Evolutionary conservation across 495 filamentous ascomycete species (phyloP).

Genomic region (Aspergillus asperescens): DNA sequence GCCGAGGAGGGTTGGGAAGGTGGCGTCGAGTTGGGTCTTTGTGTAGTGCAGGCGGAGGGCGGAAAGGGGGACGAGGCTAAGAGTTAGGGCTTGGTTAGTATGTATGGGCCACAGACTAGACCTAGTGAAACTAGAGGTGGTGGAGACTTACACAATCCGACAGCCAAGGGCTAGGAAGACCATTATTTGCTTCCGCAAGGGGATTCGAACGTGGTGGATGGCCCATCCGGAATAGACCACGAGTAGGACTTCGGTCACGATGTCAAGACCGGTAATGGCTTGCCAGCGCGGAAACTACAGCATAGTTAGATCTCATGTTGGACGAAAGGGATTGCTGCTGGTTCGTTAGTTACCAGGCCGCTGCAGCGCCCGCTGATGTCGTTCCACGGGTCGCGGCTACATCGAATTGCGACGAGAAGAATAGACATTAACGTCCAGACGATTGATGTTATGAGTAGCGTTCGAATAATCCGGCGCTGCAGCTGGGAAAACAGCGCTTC

Average conservation of each 20-base stretch:
- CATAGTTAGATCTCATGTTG: not conserved
- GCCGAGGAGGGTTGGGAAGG: constrained; percentile 19
- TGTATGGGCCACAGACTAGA: no score
- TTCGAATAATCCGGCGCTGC: constrained; percentile 10
- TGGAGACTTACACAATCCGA: constrained; percentile 21
- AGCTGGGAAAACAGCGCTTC: constrained; percentile 7
- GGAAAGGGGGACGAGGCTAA: constrained; percentile 25
- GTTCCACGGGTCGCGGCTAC: constrained; percentile 16
- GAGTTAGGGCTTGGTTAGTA: not conserved
- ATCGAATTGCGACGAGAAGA: constrained; percentile 18
- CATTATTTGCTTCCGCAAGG: constrained; percentile 18
- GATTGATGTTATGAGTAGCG: constrained; percentile 9
- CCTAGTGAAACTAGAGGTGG: not conserved
- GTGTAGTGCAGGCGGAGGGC: constrained; percentile 22
- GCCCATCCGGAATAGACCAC: constrained; percentile 16
- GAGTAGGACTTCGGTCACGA: constrained; percentile 21
- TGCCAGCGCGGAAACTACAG: constrained; percentile 25
- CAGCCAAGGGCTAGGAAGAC: constrained; percentile 16
- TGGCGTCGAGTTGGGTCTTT: constrained; percentile 17
- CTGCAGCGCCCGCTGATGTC: constrained; percentile 17
- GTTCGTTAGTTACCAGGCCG: constrained; percentile 11
- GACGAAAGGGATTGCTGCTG: not conserved
- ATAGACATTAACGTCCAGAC: constrained; percentile 16
- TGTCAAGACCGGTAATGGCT: constrained; percentile 22
- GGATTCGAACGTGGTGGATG: constrained; percentile 17